Conservation (phyloP, 1,284 basidiomycete species). For the Erythrobasidium hasegawianum region DNA sequence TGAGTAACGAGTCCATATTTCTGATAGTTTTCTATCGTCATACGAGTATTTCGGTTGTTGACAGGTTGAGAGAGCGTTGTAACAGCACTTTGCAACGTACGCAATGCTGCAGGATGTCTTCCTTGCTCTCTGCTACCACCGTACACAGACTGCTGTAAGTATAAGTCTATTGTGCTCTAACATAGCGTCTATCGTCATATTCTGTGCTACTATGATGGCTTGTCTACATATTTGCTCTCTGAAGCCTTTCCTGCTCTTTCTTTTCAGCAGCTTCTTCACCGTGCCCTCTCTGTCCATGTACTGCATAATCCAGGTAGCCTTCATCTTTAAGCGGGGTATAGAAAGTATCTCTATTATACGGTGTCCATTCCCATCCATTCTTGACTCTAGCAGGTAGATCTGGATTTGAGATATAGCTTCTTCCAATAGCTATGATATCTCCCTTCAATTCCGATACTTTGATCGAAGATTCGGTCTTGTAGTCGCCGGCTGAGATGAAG, state of each 20-base stretch:
- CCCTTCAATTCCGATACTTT: constrained; percentile 47
- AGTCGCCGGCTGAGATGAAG: constrained; percentile 57
- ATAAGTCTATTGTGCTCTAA: too few species aligned
- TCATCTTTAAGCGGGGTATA: constrained; percentile 36
- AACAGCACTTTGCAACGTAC: too few species aligned
- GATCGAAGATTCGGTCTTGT: constrained; percentile 44
- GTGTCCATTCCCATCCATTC: constrained; percentile 45
- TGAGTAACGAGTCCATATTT: too few species aligned
- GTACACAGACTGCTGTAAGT: too few species aligned
- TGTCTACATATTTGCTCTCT: background rate
- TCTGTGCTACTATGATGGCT: background rate
- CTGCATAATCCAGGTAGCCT: constrained; percentile 33
- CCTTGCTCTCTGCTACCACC: too few species aligned
- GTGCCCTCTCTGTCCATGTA: constrained; percentile 26
- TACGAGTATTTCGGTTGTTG: too few species aligned
- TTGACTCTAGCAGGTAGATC: constrained; percentile 56
- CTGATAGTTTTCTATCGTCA: too few species aligned
- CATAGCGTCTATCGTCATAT: too few species aligned
- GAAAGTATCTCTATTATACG: constrained; percentile 49
- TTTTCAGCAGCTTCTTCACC: constrained; percentile 26
- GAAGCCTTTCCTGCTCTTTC: constrained; percentile 8
- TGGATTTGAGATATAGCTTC: constrained; percentile 56
- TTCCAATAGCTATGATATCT: constrained; percentile 55
- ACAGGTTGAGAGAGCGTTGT: too few species aligned
- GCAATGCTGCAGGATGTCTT: too few species aligned